Evolutionary conservation across 2,329 filamentous ascomycete species (phyloP).

Genomic region (Fusarium stilboides): DNA sequence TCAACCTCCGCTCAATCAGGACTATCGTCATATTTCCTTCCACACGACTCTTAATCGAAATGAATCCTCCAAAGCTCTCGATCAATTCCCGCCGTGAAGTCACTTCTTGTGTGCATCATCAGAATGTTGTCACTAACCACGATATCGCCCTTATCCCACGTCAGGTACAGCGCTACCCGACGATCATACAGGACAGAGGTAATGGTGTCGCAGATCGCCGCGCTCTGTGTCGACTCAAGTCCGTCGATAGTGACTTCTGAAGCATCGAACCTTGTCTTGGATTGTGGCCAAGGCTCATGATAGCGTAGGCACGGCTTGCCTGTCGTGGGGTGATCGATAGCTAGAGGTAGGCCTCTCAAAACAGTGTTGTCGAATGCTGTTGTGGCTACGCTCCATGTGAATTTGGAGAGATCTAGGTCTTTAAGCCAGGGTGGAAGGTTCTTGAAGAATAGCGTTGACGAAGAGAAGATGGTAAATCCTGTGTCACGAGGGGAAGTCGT

Average conservation of each 20-base stretch:
- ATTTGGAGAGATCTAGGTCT: slow-evolving; percentile 54
- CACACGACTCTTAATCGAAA: too few relatives aligned
- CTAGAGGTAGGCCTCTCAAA: slow-evolving; percentile 61
- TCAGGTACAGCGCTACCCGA: slow-evolving; percentile 64
- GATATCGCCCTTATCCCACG: slow-evolving; percentile 70
- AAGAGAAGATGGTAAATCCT: slow-evolving; percentile 69
- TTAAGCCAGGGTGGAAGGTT: slow-evolving; percentile 59
- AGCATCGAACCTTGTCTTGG: slow-evolving; percentile 66
- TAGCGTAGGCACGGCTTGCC: slow-evolving; percentile 66
- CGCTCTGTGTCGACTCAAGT: slow-evolving; percentile 50
- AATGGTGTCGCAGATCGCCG: slow-evolving; percentile 57
- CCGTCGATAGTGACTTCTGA: slow-evolving; percentile 62
- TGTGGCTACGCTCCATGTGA: slow-evolving; percentile 67
- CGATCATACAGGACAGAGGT: slow-evolving; percentile 64
- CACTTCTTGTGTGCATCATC: slow-evolving; percentile 65
- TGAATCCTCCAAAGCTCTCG: slow-evolving; percentile 67
- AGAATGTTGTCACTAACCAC: slow-evolving; percentile 67
- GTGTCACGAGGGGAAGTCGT: slow-evolving; percentile 64
- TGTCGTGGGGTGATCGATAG: slow-evolving; percentile 62
- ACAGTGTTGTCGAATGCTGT: slow-evolving; percentile 62
- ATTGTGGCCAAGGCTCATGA: slow-evolving; percentile 68
- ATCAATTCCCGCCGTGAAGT: slow-evolving; percentile 60
- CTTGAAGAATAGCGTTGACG: slow-evolving; percentile 65
- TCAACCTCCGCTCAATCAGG: too few relatives aligned
- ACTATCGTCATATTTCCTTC: too few relatives aligned